Percentiles rank a stretch among this genome's conserved stretches.
These are phyloP conservation scores for Tricholoma sp. DNA, from an alignment of 768 basidiomycete genomes.

Conservation along the genomic window DNA sequence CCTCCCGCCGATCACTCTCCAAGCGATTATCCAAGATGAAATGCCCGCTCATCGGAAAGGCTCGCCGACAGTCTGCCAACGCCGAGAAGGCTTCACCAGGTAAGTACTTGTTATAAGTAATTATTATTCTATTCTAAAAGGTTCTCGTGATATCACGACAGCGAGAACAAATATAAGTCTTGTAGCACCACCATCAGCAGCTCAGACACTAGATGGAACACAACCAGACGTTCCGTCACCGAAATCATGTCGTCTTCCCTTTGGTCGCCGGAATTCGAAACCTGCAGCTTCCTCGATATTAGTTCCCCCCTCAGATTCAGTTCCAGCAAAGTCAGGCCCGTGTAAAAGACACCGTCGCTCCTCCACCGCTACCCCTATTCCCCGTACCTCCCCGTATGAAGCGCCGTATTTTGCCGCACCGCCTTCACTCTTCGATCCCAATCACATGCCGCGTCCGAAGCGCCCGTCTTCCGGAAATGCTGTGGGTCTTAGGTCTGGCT, in stretches of 20 bases:
- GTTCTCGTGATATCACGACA: neutral
- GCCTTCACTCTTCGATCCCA: constrained; percentile 22
- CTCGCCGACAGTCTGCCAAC: constrained; percentile 1
- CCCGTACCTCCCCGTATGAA: constrained; percentile 38
- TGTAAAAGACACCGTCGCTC: constrained; percentile 25
- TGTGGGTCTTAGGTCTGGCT: constrained; percentile 3
- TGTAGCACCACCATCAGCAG: constrained; percentile 7
- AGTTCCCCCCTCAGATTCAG: constrained; percentile 11
- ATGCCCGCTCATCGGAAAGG: constrained; percentile 10
- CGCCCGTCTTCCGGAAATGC: constrained; percentile 25
- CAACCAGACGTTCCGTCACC: neutral
- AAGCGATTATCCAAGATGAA: constrained; percentile 13
- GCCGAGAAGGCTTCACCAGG: constrained; percentile 4
- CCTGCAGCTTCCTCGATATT: constrained; percentile 4
- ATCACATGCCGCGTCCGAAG: constrained; percentile 15
- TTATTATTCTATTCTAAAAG: neutral
- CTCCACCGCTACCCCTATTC: constrained; percentile 24
- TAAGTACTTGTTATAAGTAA: neutral
- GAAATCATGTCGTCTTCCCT: constrained; percentile 14
- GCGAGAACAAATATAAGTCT: constrained; percentile 4
- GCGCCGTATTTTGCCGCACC: constrained; percentile 42
- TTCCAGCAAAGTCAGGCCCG: constrained; percentile 14
- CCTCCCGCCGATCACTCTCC: constrained; percentile 15
- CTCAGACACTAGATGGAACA: constrained; percentile 4
- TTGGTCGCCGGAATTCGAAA: constrained; percentile 16